These are phyloP conservation scores for Neonectria magnoliae DNA, from an alignment of 2,329 filamentous ascomycete genomes.

Conservation along the genomic window DNA sequence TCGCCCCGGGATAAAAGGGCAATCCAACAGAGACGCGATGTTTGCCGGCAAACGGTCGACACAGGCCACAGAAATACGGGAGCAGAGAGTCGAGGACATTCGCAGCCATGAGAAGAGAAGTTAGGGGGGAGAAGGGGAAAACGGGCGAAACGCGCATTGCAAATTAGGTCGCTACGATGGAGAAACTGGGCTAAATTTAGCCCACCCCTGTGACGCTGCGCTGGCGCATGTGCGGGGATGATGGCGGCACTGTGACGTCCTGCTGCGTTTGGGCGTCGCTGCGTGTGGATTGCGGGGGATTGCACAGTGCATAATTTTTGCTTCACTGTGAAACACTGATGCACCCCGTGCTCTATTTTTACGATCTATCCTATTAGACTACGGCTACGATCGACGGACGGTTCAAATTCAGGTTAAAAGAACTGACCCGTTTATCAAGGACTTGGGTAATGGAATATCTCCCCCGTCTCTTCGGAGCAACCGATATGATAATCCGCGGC, in stretches of 20 bases:
- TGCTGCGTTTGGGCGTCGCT: background rate
- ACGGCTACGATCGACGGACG: background rate
- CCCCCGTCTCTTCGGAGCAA: background rate
- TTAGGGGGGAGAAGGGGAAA: conserved; percentile 11
- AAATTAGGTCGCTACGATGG: conserved; percentile 40
- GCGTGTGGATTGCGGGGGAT: background rate
- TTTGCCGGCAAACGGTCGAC: conserved; percentile 11
- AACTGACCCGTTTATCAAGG: background rate
- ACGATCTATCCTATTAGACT: background rate
- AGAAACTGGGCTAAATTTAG: conserved; percentile 44
- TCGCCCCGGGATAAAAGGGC: background rate
- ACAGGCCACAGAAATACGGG: background rate
- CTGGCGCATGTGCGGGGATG: conserved; percentile 17
- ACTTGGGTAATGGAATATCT: background rate
- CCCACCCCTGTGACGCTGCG: conserved; percentile 19
- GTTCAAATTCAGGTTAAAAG: conserved; percentile 20
- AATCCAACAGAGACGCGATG: conserved; percentile 6
- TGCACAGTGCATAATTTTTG: conserved; percentile 28
- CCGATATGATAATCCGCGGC: background rate
- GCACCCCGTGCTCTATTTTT: conserved; percentile 13
- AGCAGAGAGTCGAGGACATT: background rate
- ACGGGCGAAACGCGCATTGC: conserved; percentile 25
- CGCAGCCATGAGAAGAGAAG: conserved; percentile 2
- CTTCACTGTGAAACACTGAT: conserved; percentile 17
- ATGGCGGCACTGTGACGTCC: conserved; percentile 29